phyloP scores from a whole-genome alignment of 495 filamentous ascomycete genomes.

The Geoglossum glabrum region DNA sequence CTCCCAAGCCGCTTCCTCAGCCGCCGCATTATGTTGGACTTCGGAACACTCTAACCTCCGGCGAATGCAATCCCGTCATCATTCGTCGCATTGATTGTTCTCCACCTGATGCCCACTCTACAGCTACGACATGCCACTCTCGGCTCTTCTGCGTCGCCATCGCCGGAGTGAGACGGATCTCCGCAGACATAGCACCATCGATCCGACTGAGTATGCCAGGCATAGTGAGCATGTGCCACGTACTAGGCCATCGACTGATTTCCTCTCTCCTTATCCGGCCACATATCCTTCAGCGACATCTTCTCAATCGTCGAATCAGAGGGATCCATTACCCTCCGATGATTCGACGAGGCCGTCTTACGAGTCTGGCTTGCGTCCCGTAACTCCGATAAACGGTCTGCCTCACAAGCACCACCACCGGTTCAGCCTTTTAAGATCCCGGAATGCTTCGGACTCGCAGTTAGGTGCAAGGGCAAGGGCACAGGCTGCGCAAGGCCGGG shows the following conservation, averaged over 20 bases:
- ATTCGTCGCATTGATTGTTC: background rate
- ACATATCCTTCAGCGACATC: background rate
- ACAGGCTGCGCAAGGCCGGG: constrained; percentile 34
- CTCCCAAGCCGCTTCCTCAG: background rate
- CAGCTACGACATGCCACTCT: constrained; percentile 2
- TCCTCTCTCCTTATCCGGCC: background rate
- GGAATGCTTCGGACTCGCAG: constrained; percentile 87
- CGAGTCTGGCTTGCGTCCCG: background rate
- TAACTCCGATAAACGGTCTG: background rate
- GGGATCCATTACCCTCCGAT: background rate
- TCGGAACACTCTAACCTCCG: background rate
- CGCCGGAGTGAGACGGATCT: constrained; percentile 4
- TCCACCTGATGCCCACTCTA: background rate
- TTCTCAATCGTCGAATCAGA: background rate
- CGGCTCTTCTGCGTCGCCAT: constrained; percentile 5
- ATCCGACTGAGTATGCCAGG: background rate
- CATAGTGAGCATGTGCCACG: background rate
- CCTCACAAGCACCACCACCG: constrained; percentile 32
- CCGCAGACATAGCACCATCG: constrained; percentile 3
- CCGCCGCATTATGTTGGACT: background rate
- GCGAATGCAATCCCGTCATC: background rate
- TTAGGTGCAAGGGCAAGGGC: constrained; percentile 59
- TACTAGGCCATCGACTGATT: constrained; percentile 1
- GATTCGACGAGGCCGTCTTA: background rate
- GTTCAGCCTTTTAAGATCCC: constrained; percentile 77